Conservation (phyloP, 257 asterid species). For the Apocynum venetum region DNA sequence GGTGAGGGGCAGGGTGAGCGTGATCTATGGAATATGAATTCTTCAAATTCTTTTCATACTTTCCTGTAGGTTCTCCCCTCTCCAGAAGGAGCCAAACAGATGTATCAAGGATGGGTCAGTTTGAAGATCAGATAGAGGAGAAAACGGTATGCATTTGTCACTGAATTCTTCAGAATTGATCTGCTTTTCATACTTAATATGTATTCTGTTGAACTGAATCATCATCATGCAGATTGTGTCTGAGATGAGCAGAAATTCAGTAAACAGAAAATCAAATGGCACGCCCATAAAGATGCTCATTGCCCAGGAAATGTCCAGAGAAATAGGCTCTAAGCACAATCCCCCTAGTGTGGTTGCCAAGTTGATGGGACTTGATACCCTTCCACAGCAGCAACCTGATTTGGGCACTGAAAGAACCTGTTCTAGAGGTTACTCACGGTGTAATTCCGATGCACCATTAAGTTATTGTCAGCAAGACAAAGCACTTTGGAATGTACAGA, state of each 20-base stretch:
- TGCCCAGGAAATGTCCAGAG: slow-evolving; percentile 93
- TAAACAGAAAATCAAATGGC: slow-evolving; percentile 49
- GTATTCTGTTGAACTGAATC: slow-evolving; percentile 12
- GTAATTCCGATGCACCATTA: slow-evolving; percentile 58
- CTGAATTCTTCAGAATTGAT: slow-evolving; percentile 17
- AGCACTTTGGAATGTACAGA: slow-evolving; percentile 34
- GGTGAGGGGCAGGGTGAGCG: background rate
- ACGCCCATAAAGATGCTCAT: slow-evolving; percentile 92
- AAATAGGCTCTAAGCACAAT: slow-evolving; percentile 46
- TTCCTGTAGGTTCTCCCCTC: slow-evolving; percentile 53
- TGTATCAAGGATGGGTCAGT: slow-evolving; percentile 51
- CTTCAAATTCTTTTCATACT: background rate
- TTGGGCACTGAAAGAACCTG: slow-evolving; percentile 43
- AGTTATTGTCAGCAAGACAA: slow-evolving; percentile 65
- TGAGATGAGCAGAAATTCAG: slow-evolving; percentile 40
- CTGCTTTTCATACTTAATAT: slow-evolving; percentile 13
- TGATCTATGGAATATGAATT: background rate
- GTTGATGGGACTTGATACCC: slow-evolving; percentile 95
- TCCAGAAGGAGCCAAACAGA: slow-evolving; percentile 71
- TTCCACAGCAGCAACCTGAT: slow-evolving; percentile 63
- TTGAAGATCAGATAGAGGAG: slow-evolving; percentile 53
- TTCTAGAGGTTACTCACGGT: slow-evolving; percentile 41
- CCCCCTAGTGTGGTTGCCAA: slow-evolving; percentile 89
- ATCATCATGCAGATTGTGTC: slow-evolving; percentile 43
- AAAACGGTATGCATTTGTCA: slow-evolving; percentile 47